Evolutionary conservation across 768 basidiomycete genomes (phyloP), one percentile per base, ranked within the genome.

Genomic region (Termitomyces sp.): DNA sequence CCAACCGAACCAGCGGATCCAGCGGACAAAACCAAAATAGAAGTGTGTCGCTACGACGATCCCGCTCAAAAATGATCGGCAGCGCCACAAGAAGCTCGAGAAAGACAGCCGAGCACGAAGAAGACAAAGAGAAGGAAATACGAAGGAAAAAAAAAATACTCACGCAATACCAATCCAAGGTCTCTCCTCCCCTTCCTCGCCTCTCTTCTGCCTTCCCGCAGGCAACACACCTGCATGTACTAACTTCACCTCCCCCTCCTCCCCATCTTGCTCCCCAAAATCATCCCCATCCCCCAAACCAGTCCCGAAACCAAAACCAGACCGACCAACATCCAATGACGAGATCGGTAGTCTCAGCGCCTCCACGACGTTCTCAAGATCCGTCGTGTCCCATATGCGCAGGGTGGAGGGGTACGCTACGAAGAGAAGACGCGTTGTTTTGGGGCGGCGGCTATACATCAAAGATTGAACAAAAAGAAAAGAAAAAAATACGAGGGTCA

Each of bases 311-410:
- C 28, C 28, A 28, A 28, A 28, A 28, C 28, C 28, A 28, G 28
- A 28, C 28, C 28, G 28, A 28, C 7, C 32, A 65, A 38, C 5
- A 8, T 36, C 59, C 8, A 62, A 28, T 20, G 22, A 38, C 11
- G 33, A 15, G 4, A 49, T 7, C 13, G 40, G 36, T 1, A 89
- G 60, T 61, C 88, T 84, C 60, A 90, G 69, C 3, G 88, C 63
- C 65, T 89, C 87, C 65, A 58, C 55, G 0, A 76, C 62, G 0
- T 69, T 65, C 4, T 74, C 81, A 9, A 89, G 70, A 61, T 82
- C 76, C 13, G 81, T 77, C 65, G 83, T 84, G 64, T 88, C 86
- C 86, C 87, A 89, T 20, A 87, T 75, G 67, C 87, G 83, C 44
- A 89, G 66, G 6, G 83, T 81, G 15, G 74, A 72, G 8, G 68